A percentile compares a stretch with the other conserved stretches of the same genome.
phyloP scores from a whole-genome alignment of 208 protist species.

The Leishmania turanica region DNA sequence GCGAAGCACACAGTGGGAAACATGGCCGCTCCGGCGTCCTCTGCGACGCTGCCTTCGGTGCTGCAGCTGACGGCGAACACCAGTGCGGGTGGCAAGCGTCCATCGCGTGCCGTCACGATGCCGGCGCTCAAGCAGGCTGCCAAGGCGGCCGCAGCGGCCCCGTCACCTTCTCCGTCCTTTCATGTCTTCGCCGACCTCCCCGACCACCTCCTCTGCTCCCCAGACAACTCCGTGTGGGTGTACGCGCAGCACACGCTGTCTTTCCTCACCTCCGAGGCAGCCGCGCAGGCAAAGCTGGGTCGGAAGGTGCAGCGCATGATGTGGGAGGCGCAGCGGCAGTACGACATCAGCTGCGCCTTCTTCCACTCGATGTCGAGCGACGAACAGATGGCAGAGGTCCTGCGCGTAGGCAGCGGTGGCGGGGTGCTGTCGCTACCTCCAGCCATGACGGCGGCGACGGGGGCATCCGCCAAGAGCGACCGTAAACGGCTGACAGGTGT shows the following conservation, averaged over 20 bases:
- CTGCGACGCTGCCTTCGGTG: not conserved
- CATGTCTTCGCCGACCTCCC: conserved; percentile 57
- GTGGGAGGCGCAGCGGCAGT: conserved; percentile 35
- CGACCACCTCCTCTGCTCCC: conserved; percentile 71
- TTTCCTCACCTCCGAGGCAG: conserved; percentile 41
- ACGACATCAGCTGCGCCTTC: conserved; percentile 29
- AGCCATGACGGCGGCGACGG: not conserved
- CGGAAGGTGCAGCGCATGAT: conserved; percentile 47
- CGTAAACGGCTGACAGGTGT: not conserved
- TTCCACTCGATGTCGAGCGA: conserved; percentile 21
- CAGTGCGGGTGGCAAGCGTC: not conserved
- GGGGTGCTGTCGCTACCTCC: not conserved
- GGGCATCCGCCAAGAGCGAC: not conserved
- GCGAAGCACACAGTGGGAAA: not conserved
- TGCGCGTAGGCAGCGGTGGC: conserved; percentile 21
- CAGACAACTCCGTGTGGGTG: conserved; percentile 64
- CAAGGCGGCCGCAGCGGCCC: not conserved
- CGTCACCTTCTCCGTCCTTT: conserved; percentile 4
- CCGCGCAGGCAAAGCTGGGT: conserved; percentile 42
- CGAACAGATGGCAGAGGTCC: conserved; percentile 38
- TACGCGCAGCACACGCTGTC: conserved; percentile 61
- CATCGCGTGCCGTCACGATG: not conserved
- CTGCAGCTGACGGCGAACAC: not conserved
- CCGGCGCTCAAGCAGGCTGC: not conserved
- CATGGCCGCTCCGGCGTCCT: not conserved